Evolutionary conservation across 2,329 filamentous ascomycete species (phyloP), one percentile per base, ranked within the genome.

Genomic region (Colletotrichum spinosum): DNA sequence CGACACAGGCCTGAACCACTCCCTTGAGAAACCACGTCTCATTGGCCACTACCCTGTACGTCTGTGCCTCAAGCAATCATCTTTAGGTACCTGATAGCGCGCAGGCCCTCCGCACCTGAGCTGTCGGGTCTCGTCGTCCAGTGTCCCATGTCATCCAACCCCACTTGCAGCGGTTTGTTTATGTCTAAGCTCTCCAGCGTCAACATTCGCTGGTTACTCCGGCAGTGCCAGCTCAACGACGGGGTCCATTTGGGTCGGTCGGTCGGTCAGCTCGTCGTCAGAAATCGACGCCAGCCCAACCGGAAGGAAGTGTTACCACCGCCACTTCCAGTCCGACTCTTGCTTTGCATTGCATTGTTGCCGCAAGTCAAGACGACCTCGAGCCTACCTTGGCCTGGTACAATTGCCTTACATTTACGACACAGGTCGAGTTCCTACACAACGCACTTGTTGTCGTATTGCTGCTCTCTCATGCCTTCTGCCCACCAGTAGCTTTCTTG

Each of bases 161-260:
- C 63, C 59, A 65, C 58, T 58, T 13, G n/a, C 15, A 35, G 48
- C 48, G 58, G 58, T 65, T 67, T 67, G 64, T 67, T 67, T 67
- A 65, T 58, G 64, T 67, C 64, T 55, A 46, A 67, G 64, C 54
- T 67, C 25, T 25, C 46, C 35, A 54, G 60, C 64, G 49, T 65
- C 59, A 64, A 65, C 59, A 64, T 58, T 44, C 25, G 41, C 60
- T 67, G 64, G 60, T 65, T 60, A 67, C 64, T 65, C 49, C 60
- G 64, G 64, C 64, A 67, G 64, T 64, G 55, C 55, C 52, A 66
- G 58, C 62, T 65, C 62, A 65, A 65, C 58, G 62, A 41, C 41
- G 52, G 58, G 52, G 46, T 44, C 48, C 17, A 44, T 53, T 62
- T 46, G 58, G 38, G 38, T 25, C 49, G 59, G 48, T 15, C 50